Evolutionary conservation across 2,329 filamentous ascomycete species (phyloP), one percentile per base, ranked within the genome.

Genomic region (Fusarium zealandicum): DNA sequence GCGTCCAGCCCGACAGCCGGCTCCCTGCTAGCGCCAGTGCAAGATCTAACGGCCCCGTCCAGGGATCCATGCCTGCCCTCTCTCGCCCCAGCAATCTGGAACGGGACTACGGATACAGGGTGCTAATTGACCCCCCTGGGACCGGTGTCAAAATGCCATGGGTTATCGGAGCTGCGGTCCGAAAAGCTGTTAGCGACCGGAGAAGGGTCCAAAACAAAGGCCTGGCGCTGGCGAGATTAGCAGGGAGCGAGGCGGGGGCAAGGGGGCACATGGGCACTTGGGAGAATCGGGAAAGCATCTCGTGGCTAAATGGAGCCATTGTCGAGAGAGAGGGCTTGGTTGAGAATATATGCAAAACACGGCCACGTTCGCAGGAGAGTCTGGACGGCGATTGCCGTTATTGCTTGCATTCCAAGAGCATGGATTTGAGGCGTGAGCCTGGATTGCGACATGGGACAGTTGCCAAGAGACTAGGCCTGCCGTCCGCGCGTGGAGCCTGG

Each of bases 191-290:
- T 41, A 43, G 44, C 42, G 44, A 54, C 22, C 22, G 22, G 22
- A 25, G 7, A 8, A 40, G 43, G 35, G 31, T 46, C 51, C 37
- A 32, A 45, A 57, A 48, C 41, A 18, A n/a, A n/a, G 32, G 38
- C 45, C 31, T 18, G 39, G 30, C 40, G 46, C 44, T 57, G 58
- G 54, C 51, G 63, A 67, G 46, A 67, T 66, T 66, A 25, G 39
- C 60, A 56, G 60, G 57, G 62, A 63, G 37, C 38, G 43, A 50
- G 50, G 43, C 51, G 28, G 46, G 11, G 43, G 40, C 16, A 37
- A 20, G 11, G 17, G 17, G 8, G 17, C 22, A 27, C 25, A 20
- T 18, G 43, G 33, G 31, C 20, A 22, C 20, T 22, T 46, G 31
- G 41, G 17, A 37, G 44, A 46, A 52, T 49, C 25, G 25, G 56